Conservation (phyloP, 116 monocot species). For the Posidonia oceanica region DNA sequence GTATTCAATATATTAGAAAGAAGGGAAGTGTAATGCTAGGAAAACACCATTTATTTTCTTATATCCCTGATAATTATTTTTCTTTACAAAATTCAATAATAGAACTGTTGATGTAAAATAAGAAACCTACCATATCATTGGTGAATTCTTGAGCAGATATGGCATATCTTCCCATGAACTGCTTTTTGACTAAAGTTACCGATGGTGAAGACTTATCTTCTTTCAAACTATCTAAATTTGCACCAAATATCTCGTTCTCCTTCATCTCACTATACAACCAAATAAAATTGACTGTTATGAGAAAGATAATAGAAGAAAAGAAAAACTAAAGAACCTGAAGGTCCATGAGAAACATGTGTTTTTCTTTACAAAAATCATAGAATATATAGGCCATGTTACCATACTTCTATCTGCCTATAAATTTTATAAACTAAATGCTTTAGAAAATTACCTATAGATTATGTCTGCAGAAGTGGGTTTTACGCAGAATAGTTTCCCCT, state of each 20-base stretch:
- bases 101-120: not conserved
- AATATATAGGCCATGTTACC: no score
- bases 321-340: no score
- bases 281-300: no score
- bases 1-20: no score
- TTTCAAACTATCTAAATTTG: conserved; percentile 23
- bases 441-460: conserved; percentile 40
- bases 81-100: no score
- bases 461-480: conserved; percentile 81
- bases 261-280: conserved; percentile 47
- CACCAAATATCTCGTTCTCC: conserved; percentile 39
- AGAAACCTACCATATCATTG: conserved; percentile 48
- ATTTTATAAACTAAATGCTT: not conserved
- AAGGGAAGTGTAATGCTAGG: no score
- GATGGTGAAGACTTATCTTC: conserved; percentile 31
- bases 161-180: conserved; percentile 80
- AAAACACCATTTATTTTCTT: no score
- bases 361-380: no score
- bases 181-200: conserved; percentile 53
- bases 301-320: no score
- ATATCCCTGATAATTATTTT: no score
- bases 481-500: conserved; percentile 52
- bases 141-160: conserved; percentile 81
- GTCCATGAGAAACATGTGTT: no score
- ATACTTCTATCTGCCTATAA: not conserved